Base-by-base conservation (phyloP, 2,329 filamentous ascomycete species). In the Rhynchosporium secalis region DNA sequence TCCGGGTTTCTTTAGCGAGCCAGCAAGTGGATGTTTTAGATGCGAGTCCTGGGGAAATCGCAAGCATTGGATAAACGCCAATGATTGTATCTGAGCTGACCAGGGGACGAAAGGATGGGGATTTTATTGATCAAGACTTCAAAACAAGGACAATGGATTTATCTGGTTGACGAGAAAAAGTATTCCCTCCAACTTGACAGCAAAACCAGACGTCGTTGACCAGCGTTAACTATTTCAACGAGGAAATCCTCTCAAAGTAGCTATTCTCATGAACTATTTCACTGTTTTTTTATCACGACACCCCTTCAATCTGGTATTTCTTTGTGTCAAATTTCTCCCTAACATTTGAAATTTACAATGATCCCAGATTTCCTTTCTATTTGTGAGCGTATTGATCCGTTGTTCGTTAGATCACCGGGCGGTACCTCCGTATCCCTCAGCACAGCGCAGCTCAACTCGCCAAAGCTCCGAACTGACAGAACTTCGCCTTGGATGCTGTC, bases 41-140 rank as follows among this genome's bases (percentile, higher is more conserved):
- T 46, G 54, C 54, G 43, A 36, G 52, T 28, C 33, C 38, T 56
- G 54, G 54, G 54, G 54, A 56, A 56, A 46, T 56, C 10, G 33
- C 54, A 45, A 28, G 54, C 54, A 56, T 46, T 56, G 54, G 54
- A 56, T 56, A 46, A 56, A 56, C 33, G 31, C n/a, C 26, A 40
- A 6, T 36, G 33, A 36, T 6, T 5, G 33, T 36, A 36, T 56
- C 54, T 28, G 45, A 56, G 54, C 54, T 45, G 28, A 46, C 54
- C 31, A 56, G 38, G 54, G 40, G 13, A 43, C 2, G n/a, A 38
- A 40, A 38, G 31, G 15, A 28, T 31, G 40, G 54, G 41, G 38
- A 46, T 31, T 13, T 46, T 45, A 40, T 56, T 56, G 54, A 46
- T 56, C 40, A 56, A 46, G 41, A 15, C 40, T 33, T 33, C 15